A percentile compares a stretch with the other conserved stretches of the same genome.
phyloP scores from a whole-genome alignment of 176 grass and related monocot genomes.

The Carex cristatella region DNA sequence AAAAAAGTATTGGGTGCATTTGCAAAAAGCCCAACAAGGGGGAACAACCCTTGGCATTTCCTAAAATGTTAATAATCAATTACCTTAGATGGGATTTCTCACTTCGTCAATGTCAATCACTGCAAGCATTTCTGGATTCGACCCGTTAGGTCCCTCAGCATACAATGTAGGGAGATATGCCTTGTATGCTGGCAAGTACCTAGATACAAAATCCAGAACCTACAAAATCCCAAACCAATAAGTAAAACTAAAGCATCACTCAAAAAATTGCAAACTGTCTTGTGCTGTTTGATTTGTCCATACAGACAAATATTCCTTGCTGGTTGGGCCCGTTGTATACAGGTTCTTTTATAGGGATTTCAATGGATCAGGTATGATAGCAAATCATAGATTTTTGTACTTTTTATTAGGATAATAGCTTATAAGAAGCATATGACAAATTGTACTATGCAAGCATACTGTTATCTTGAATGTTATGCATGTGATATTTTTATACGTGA shows the following conservation, averaged over 20 bases:
- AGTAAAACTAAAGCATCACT: neutral
- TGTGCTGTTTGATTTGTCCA: neutral
- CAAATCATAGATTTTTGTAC: neutral
- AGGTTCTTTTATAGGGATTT: neutral
- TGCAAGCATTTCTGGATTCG: constrained; percentile 57
- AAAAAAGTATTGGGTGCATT: neutral
- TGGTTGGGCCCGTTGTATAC: too few species aligned
- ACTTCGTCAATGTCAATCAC: constrained; percentile 81
- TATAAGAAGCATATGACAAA: neutral
- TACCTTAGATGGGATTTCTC: constrained; percentile 55
- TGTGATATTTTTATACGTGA: neutral
- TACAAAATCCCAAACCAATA: constrained; percentile 24
- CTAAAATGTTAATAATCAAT: neutral
- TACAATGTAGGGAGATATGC: constrained; percentile 77
- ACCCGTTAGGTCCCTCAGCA: constrained; percentile 61
- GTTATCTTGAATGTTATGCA: neutral
- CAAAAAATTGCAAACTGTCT: neutral
- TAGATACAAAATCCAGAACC: constrained; percentile 95
- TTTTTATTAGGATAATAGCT: neutral
- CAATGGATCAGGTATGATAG: neutral
- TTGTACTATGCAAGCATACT: neutral
- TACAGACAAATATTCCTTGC: neutral
- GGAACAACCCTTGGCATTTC: neutral
- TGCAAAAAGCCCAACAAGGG: neutral
- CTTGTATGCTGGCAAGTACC: constrained; percentile 89